Percentiles rank a stretch among this genome's conserved stretches.
Conservation (phyloP, 106 monocot genomes). For the Dactylorhiza incarnata region DNA sequence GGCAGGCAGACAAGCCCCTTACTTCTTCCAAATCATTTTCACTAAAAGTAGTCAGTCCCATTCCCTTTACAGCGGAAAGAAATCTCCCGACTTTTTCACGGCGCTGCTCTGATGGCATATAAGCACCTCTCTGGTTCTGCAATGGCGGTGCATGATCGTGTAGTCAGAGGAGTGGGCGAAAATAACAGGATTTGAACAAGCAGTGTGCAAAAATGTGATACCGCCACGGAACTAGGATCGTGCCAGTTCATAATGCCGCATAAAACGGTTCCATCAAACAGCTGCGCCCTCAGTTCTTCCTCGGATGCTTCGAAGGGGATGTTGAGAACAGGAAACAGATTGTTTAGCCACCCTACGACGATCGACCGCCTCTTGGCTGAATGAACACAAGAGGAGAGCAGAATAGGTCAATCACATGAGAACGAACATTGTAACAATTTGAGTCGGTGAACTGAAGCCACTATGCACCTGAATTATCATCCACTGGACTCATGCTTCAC, state of each 20-base stretch:
- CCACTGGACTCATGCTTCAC: not conserved
- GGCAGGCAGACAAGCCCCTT: no score
- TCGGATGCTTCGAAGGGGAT: conserved; percentile 40
- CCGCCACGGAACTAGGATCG: conserved; percentile 16
- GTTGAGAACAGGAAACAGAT: conserved; percentile 46
- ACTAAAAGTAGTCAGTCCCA: conserved; percentile 33
- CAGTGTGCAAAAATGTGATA: conserved; percentile 9
- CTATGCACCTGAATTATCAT: not conserved
- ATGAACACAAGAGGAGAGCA: not conserved
- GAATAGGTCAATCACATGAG: not conserved
- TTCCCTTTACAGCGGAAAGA: conserved; percentile 41
- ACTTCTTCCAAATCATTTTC: conserved; percentile 46
- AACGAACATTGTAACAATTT: not conserved
- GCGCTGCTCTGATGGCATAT: conserved; percentile 21
- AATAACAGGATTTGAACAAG: no score
- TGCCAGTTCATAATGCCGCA: conserved; percentile 36
- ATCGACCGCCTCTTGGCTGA: conserved; percentile 37
- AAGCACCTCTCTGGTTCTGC: conserved; percentile 23
- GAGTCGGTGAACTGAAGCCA: not conserved
- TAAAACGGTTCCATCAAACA: conserved; percentile 43
- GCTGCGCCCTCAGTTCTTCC: conserved; percentile 37
- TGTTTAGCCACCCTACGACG: conserved; percentile 52
- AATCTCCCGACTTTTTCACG: conserved; percentile 37
- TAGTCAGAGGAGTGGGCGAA: no score
- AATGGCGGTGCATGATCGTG: no score